These are phyloP conservation scores for Fragosphaeria purpurea DNA, from an alignment of 2,329 filamentous ascomycete species.

Conservation along the genomic window DNA sequence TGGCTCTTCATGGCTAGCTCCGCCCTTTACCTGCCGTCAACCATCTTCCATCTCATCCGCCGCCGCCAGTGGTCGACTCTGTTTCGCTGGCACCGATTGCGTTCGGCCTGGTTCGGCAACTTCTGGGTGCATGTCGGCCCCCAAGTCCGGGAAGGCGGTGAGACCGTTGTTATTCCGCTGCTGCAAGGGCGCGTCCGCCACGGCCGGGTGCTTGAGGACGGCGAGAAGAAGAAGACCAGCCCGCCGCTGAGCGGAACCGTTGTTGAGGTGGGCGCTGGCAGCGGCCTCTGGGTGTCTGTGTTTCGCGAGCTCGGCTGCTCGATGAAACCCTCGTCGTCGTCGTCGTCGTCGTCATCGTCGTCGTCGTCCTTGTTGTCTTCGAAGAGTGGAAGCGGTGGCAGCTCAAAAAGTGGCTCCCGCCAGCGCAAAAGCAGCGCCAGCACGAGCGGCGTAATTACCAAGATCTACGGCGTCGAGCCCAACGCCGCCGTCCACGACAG, in stretches of 20 bases:
- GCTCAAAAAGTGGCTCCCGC: background rate
- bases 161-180: slow-evolving; percentile 39
- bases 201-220: slow-evolving; percentile 26
- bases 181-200: slow-evolving; percentile 37
- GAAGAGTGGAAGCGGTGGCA: too few relatives aligned
- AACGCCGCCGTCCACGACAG: slow-evolving; percentile 41
- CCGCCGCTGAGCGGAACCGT: slow-evolving; percentile 39
- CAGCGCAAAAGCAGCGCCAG: slow-evolving; percentile 1
- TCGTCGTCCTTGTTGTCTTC: background rate
- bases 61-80: slow-evolving; percentile 26
- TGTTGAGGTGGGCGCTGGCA: slow-evolving; percentile 53
- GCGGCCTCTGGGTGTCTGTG: slow-evolving; percentile 49
- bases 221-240: slow-evolving; percentile 10
- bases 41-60: slow-evolving; percentile 33
- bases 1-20: slow-evolving; percentile 44
- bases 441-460: slow-evolving; percentile 22
- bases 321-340: background rate
- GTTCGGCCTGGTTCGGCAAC: slow-evolving; percentile 45
- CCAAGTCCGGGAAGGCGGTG: slow-evolving; percentile 30
- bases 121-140: slow-evolving; percentile 52
- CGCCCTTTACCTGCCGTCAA: slow-evolving; percentile 38
- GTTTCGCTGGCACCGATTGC: slow-evolving; percentile 31
- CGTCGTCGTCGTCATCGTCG: slow-evolving; percentile 1
- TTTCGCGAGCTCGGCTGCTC: slow-evolving; percentile 22
- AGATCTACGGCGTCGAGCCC: slow-evolving; percentile 56